Conservation (phyloP, 1,139 yeast species). For the Kodamaea derodonti region DNA sequence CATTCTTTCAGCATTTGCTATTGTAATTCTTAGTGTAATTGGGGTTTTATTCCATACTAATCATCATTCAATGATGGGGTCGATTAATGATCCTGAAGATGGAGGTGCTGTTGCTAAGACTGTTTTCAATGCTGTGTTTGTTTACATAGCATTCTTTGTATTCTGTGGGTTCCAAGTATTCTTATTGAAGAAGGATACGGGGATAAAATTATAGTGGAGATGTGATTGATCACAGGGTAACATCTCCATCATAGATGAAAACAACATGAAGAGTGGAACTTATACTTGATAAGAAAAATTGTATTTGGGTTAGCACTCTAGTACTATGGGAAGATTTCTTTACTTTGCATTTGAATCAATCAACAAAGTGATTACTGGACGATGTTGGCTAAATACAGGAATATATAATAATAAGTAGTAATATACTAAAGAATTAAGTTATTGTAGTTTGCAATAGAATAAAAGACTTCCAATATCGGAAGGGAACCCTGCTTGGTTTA, state of each 20-base stretch:
- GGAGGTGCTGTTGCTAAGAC: slow-evolving; percentile 93
- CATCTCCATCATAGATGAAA: neutral
- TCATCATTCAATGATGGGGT: slow-evolving; percentile 92
- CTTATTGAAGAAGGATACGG: slow-evolving; percentile 55
- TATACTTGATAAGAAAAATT: too few relatives aligned
- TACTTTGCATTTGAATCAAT: too few relatives aligned
- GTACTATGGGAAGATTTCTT: too few relatives aligned
- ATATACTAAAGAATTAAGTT: too few relatives aligned
- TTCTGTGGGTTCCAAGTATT: slow-evolving; percentile 87
- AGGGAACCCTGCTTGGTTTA: too few relatives aligned
- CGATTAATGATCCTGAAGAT: slow-evolving; percentile 84
- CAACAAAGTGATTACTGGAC: too few relatives aligned
- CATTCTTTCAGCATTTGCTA: slow-evolving; percentile 83
- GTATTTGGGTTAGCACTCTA: too few relatives aligned
- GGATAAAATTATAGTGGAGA: slow-evolving; percentile 39
- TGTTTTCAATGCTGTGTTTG: slow-evolving; percentile 83
- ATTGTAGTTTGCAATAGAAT: too few relatives aligned
- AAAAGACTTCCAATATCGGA: too few relatives aligned
- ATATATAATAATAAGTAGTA: too few relatives aligned
- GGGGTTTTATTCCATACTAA: slow-evolving; percentile 76
- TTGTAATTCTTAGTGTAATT: slow-evolving; percentile 78
- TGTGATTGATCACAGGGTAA: neutral
- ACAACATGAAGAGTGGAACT: too few relatives aligned
- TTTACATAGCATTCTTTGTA: slow-evolving; percentile 71
- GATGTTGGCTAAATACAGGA: too few relatives aligned